These are phyloP conservation scores for Wickerhamiella brachini DNA, from an alignment of 805 yeast genomes.

Conservation along the genomic window DNA sequence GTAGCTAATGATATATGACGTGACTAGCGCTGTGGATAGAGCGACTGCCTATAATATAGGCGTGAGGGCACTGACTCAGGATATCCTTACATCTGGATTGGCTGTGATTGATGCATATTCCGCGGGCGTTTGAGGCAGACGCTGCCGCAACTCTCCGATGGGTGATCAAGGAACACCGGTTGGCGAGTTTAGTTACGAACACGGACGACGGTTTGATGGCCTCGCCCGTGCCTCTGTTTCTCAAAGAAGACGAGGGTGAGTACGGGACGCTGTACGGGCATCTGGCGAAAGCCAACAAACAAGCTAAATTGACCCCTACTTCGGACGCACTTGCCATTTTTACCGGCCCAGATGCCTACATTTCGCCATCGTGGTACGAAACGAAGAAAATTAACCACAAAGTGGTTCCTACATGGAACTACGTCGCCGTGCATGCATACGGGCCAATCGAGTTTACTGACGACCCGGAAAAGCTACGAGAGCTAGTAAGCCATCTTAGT, in stretches of 20 bases:
- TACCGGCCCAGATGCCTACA: neutral
- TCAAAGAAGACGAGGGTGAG: neutral
- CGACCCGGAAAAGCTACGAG: neutral
- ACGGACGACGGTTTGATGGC: neutral
- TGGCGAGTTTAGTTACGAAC: neutral
- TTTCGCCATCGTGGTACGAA: neutral
- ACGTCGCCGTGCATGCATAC: neutral
- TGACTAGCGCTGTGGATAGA: too few relatives aligned
- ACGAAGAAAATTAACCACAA: neutral
- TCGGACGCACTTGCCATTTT: neutral
- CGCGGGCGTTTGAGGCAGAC: constrained; percentile 5
- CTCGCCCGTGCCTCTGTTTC: neutral
- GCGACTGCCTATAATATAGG: too few relatives aligned
- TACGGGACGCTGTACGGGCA: neutral
- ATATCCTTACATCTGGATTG: neutral
- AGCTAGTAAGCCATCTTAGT: neutral
- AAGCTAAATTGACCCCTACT: neutral
- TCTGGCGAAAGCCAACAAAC: neutral
- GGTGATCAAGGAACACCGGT: neutral
- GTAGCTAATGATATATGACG: neutral
- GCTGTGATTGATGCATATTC: neutral
- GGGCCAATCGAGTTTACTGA: neutral
- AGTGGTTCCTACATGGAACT: neutral
- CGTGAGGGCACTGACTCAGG: neutral
- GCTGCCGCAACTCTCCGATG: neutral